Conservation (phyloP, 331 rosid species). For the Phaseolus coccineus region DNA sequence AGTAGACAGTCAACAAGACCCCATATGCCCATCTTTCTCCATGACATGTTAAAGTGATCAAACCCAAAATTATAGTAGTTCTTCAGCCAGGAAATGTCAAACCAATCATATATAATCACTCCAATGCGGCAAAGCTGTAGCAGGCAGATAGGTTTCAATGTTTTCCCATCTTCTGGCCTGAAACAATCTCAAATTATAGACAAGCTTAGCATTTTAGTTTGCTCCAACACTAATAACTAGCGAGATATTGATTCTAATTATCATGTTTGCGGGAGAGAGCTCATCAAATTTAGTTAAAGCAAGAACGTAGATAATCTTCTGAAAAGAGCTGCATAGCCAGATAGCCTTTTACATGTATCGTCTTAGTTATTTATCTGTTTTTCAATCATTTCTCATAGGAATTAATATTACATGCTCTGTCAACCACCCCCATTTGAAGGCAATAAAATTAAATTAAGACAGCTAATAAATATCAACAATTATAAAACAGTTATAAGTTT, state of each 20-base stretch:
- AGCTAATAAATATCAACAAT: background rate
- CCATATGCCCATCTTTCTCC: conserved; percentile 82
- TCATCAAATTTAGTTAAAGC: conserved; percentile 23
- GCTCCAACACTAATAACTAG: background rate
- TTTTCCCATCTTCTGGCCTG: conserved; percentile 92
- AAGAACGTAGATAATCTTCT: conserved; percentile 23
- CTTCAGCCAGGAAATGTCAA: conserved; percentile 88
- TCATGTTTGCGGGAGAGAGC: conserved; percentile 15
- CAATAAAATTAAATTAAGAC: background rate
- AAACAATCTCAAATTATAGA: conserved; percentile 39
- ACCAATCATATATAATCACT: conserved; percentile 90
- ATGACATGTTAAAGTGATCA: conserved; percentile 86
- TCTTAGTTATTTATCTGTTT: background rate
- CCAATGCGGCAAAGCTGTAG: conserved; percentile 88
- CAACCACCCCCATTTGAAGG: background rate
- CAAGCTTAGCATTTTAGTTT: conserved; percentile 38
- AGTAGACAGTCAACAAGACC: conserved; percentile 81
- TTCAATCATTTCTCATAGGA: conserved; percentile 20
- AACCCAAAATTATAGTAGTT: conserved; percentile 92
- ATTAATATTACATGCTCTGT: conserved; percentile 2
- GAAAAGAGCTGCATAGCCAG: conserved; percentile 16
- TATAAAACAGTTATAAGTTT: background rate
- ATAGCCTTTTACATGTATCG: background rate
- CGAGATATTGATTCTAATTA: background rate
- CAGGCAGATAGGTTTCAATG: conserved; percentile 81